A percentile compares a stretch with the other conserved stretches of the same genome.
These are phyloP conservation scores for Westerdykella ornata DNA, from an alignment of 2,329 filamentous ascomycete genomes.

Conservation along the genomic window DNA sequence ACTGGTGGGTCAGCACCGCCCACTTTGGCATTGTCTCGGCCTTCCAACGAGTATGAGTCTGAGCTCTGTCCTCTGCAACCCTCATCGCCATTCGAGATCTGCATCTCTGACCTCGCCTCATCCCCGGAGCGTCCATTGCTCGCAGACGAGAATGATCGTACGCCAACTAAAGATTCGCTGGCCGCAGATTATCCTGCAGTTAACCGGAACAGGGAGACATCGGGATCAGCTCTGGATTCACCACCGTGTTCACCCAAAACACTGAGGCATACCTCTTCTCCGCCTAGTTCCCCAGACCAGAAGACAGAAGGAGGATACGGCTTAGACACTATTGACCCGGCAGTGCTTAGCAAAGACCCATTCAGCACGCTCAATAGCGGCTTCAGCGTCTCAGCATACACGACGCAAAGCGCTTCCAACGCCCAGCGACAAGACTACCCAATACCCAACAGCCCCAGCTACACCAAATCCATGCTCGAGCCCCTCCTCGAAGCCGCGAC, in stretches of 20 bases:
- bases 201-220: conserved; percentile 6
- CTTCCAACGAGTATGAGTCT: conserved; percentile 12
- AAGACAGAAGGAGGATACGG: background rate
- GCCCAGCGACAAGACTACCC: conserved; percentile 10
- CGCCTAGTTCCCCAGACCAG: conserved; percentile 1
- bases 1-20: conserved; percentile 42
- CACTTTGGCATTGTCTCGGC: conserved; percentile 51
- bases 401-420: conserved; percentile 6
- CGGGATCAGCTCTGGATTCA: conserved; percentile 17
- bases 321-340: conserved; percentile 22
- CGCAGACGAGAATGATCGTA: conserved; percentile 14
- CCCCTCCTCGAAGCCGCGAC: conserved; percentile 17
- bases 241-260: conserved; percentile 39
- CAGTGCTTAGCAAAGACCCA: conserved; percentile 19
- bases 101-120: conserved; percentile 7
- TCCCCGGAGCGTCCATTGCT: conserved; percentile 2
- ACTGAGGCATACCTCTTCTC: conserved; percentile 15
- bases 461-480: conserved; percentile 12
- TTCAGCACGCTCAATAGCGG: conserved; percentile 16
- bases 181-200: conserved; percentile 8
- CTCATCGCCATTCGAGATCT: conserved; percentile 20
- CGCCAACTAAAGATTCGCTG: too few relatives aligned
- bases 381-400: conserved; percentile 7
- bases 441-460: conserved; percentile 9
- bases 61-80: conserved; percentile 6